Evolutionary conservation across 768 basidiomycete genomes (phyloP).

Genomic region (Lactarius hatsudake): DNA sequence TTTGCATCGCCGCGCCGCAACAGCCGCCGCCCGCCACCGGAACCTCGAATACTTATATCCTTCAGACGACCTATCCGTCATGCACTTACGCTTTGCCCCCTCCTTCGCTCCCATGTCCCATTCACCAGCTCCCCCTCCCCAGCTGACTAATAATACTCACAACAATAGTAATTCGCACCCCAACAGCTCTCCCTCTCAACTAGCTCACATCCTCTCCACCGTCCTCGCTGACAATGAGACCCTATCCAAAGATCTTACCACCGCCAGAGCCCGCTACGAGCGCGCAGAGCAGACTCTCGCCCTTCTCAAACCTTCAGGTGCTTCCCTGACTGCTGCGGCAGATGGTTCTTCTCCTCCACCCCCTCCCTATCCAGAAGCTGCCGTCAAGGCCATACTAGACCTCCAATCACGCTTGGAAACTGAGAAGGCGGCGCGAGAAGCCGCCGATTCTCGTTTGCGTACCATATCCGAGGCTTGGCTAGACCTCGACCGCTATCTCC

Average conservation of each 20-base stretch:
- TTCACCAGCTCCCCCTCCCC: conserved; percentile 27
- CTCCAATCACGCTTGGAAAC: conserved; percentile 23
- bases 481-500: conserved; percentile 27
- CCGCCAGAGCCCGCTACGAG: conserved; percentile 22
- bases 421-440: conserved; percentile 27
- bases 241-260: conserved; percentile 23
- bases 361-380: conserved; percentile 19
- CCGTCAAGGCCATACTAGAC: conserved; percentile 25
- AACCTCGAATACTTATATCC: conserved; percentile 28
- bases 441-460: conserved; percentile 24
- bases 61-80: conserved; percentile 23
- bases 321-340: conserved; percentile 8
- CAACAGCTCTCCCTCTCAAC: conserved; percentile 25
- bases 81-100: conserved; percentile 24
- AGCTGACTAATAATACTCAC: conserved; percentile 14
- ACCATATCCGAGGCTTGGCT: conserved; percentile 25
- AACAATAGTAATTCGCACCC: conserved; percentile 9
- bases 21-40: conserved; percentile 28
- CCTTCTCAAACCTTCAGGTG: conserved; percentile 14
- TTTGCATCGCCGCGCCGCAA: conserved; percentile 27
- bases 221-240: conserved; percentile 29
- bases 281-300: conserved; percentile 26
- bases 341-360: conserved; percentile 15
- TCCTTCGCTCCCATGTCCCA: conserved; percentile 26
- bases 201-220: conserved; percentile 26